A percentile compares a stretch with the other conserved stretches of the same genome.
Conservation (phyloP, 2,329 filamentous ascomycete species). For the Apiospora arundinis region DNA sequence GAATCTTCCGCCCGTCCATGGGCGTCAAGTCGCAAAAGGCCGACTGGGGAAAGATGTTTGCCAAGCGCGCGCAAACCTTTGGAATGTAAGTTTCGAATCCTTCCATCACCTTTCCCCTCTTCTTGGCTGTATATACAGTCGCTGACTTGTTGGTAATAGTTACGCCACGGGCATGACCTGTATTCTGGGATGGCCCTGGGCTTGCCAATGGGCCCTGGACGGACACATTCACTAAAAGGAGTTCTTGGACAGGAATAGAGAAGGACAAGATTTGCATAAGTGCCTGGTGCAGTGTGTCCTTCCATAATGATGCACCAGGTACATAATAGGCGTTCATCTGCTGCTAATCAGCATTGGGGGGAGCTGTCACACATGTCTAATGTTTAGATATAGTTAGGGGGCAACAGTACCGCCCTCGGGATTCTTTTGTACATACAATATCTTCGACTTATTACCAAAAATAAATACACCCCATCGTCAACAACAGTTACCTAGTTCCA, state of each 20-base stretch:
- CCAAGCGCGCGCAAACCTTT: constrained; percentile 2
- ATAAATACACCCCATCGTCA: not conserved
- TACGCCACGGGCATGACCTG: constrained; percentile 15
- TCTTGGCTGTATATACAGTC: not conserved
- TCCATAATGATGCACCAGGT: not conserved
- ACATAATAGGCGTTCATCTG: not conserved
- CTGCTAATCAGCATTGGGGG: not conserved
- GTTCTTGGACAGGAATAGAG: not conserved
- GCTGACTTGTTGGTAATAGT: not conserved
- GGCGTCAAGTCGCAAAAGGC: constrained; percentile 22
- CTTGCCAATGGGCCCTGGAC: constrained; percentile 15
- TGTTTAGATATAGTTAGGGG: not conserved
- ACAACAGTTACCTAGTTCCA: too few relatives aligned
- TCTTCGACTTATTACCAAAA: not conserved
- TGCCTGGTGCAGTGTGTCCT: not conserved
- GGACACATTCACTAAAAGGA: constrained; percentile 19
- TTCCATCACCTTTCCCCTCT: not conserved
- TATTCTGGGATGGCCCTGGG: constrained; percentile 21
- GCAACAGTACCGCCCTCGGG: not conserved
- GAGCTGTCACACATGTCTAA: not conserved
- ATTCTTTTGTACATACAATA: constrained; percentile 15
- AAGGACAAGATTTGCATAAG: constrained; percentile 1
- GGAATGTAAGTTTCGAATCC: constrained; percentile 6
- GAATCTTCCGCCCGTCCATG: constrained; percentile 14
- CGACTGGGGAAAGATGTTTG: constrained; percentile 9